phyloP scores from a whole-genome alignment of 23 red algal genomes.

The Rhodosorus marinus region DNA sequence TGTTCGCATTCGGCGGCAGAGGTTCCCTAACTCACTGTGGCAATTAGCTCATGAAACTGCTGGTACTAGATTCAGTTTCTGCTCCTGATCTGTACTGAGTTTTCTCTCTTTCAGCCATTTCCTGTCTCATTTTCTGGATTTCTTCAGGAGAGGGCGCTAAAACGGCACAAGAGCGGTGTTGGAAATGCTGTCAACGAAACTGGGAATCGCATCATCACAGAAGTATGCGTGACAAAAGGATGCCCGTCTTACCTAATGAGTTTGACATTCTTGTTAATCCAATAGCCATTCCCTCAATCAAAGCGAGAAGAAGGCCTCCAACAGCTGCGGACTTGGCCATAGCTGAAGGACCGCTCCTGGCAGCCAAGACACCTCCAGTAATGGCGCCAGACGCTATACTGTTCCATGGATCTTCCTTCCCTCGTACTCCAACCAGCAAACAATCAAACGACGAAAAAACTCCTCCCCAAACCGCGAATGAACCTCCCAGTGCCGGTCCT shows the following conservation, averaged over 20 bases:
- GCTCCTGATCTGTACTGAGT: too few species aligned
- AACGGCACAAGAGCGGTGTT: too few species aligned
- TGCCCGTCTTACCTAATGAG: too few species aligned
- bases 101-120: background rate
- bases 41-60: too few species aligned
- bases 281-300: constrained; percentile 89
- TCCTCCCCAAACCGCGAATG: constrained; percentile 99
- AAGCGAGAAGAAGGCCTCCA: constrained; percentile 71
- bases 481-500: constrained; percentile 66
- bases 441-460: constrained; percentile 99
- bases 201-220: too few species aligned
- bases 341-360: constrained; percentile 41
- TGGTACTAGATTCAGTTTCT: too few species aligned
- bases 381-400: constrained; percentile 70
- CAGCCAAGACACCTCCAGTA: constrained; percentile 76
- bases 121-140: background rate
- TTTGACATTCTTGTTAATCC: background rate
- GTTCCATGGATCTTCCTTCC: constrained; percentile 92
- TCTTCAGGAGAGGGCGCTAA: background rate
- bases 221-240: too few species aligned
- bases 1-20: too few species aligned
- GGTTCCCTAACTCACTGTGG: too few species aligned
- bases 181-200: too few species aligned
- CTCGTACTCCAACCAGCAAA: constrained; percentile 48
- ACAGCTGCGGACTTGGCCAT: constrained; percentile 44